Evolutionary conservation across 2,329 filamentous ascomycete species (phyloP).

Genomic region (Sporothrix pseudoabietina): DNA sequence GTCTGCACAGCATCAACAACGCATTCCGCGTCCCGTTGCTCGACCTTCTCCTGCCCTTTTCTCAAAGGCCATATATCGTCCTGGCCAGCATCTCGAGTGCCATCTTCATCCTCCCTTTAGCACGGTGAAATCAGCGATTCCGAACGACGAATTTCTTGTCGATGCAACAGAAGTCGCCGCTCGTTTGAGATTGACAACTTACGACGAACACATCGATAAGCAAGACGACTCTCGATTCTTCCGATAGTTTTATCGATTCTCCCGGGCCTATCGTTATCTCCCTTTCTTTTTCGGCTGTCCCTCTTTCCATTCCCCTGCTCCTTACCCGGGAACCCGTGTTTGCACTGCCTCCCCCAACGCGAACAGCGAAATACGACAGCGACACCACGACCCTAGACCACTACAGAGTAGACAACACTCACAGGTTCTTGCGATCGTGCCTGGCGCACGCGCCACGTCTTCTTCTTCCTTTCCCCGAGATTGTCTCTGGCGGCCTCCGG

Average conservation of each 20-base stretch:
- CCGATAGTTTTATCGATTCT: not conserved
- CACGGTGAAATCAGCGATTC: not conserved
- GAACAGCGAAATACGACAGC: slow-evolving; percentile 8
- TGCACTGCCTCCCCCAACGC: slow-evolving; percentile 22
- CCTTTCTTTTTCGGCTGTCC: not conserved
- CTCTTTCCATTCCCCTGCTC: slow-evolving; percentile 10
- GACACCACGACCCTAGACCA: slow-evolving; percentile 16
- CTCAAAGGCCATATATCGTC: not conserved
- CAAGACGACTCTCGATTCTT: not conserved
- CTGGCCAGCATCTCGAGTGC: not conserved
- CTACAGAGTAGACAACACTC: not conserved
- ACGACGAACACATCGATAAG: slow-evolving; percentile 1
- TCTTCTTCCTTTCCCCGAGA: slow-evolving; percentile 8
- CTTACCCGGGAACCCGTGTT: slow-evolving; percentile 18
- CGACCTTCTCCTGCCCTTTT: not conserved
- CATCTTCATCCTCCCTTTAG: not conserved
- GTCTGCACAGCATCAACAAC: not conserved
- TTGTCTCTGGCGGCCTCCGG: slow-evolving; percentile 34
- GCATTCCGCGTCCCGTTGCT: not conserved
- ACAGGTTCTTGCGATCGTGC: not conserved
- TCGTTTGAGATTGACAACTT: not conserved
- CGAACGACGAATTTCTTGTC: slow-evolving; percentile 12
- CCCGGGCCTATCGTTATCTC: not conserved
- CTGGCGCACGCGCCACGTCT: slow-evolving; percentile 17
- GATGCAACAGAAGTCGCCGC: slow-evolving; percentile 17